phyloP scores from a whole-genome alignment of 768 basidiomycete species.

The Collybia sp. region DNA sequence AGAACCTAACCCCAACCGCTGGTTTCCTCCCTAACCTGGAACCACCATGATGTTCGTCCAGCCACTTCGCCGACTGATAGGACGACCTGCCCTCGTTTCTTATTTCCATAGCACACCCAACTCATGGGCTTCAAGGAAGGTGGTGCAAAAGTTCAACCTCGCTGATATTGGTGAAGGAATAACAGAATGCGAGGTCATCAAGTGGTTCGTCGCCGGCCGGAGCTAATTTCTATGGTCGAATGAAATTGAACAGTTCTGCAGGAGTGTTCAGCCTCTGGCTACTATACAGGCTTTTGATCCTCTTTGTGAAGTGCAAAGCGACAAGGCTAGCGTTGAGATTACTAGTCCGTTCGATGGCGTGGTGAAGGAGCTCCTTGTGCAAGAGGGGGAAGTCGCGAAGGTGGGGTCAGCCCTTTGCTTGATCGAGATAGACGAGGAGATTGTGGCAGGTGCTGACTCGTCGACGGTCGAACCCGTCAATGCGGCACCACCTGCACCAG shows the following conservation, averaged over 20 bases:
- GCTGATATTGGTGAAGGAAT: slow-evolving; percentile 91
- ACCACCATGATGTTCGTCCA: slow-evolving; percentile 27
- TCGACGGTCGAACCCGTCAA: slow-evolving; percentile 11
- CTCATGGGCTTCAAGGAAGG: slow-evolving; percentile 26
- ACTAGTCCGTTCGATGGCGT: slow-evolving; percentile 82
- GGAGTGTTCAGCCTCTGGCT: slow-evolving; percentile 56
- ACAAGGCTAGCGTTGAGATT: slow-evolving; percentile 90
- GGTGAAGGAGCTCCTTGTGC: slow-evolving; percentile 65
- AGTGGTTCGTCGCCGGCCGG: slow-evolving; percentile 58
- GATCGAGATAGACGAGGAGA: slow-evolving; percentile 76
- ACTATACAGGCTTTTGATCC: slow-evolving; percentile 61
- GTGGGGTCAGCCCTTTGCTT: slow-evolving; percentile 75
- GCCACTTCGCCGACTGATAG: slow-evolving; percentile 25
- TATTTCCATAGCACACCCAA: slow-evolving; percentile 28
- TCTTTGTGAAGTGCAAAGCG: slow-evolving; percentile 83
- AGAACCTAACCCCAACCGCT: slow-evolving; percentile 16
- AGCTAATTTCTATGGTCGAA: not conserved
- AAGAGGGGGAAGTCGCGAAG: slow-evolving; percentile 81
- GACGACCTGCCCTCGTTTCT: slow-evolving; percentile 17
- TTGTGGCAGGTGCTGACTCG: slow-evolving; percentile 13
- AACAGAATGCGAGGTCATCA: slow-evolving; percentile 85
- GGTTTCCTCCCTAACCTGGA: slow-evolving; percentile 9
- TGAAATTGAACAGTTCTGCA: slow-evolving; percentile 20
- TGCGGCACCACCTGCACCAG: slow-evolving; percentile 7
- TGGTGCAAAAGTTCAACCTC: slow-evolving; percentile 61